These are phyloP conservation scores for Metschnikowia continentalis DNA, from an alignment of 805 yeast species.

Conservation along the genomic window DNA sequence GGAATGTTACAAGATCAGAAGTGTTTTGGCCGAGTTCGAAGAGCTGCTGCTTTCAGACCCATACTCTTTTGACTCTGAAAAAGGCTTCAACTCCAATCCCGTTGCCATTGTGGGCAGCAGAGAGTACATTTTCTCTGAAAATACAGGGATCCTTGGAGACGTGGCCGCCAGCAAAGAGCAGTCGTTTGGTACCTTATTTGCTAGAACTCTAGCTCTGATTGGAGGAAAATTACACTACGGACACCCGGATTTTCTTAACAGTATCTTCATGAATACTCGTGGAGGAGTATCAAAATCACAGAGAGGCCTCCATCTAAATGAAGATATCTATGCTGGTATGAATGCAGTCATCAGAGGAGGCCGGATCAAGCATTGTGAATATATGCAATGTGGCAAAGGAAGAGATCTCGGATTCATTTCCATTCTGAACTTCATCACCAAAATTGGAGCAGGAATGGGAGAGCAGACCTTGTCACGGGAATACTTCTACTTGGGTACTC, in stretches of 20 bases:
- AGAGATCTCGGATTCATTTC: slow-evolving; percentile 87
- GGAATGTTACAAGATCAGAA: slow-evolving; percentile 80
- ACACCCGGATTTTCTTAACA: slow-evolving; percentile 80
- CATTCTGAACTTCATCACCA: slow-evolving; percentile 78
- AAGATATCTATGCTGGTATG: slow-evolving; percentile 89
- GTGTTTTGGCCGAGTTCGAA: slow-evolving; percentile 78
- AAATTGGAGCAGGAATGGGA: slow-evolving; percentile 93
- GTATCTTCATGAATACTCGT: slow-evolving; percentile 75
- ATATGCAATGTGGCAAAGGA: slow-evolving; percentile 88
- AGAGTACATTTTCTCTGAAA: slow-evolving; percentile 83
- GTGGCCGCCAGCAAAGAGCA: slow-evolving; percentile 91
- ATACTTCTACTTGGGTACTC: slow-evolving; percentile 77
- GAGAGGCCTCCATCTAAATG: slow-evolving; percentile 79
- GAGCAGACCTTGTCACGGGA: slow-evolving; percentile 85
- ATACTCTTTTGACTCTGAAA: slow-evolving; percentile 11
- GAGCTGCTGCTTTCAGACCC: slow-evolving; percentile 40
- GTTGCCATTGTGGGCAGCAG: slow-evolving; percentile 84
- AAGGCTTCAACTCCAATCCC: slow-evolving; percentile 24
- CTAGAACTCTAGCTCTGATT: slow-evolving; percentile 77
- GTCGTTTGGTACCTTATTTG: slow-evolving; percentile 80
- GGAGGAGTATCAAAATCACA: slow-evolving; percentile 89
- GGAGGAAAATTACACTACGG: slow-evolving; percentile 88
- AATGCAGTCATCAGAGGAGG: slow-evolving; percentile 81
- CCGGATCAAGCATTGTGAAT: slow-evolving; percentile 81
- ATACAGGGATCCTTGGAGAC: slow-evolving; percentile 81